Percentiles rank a stretch among this genome's conserved stretches.
These are phyloP conservation scores for Heimioporus sp. DNA, from an alignment of 768 basidiomycete species.

Conservation along the genomic window DNA sequence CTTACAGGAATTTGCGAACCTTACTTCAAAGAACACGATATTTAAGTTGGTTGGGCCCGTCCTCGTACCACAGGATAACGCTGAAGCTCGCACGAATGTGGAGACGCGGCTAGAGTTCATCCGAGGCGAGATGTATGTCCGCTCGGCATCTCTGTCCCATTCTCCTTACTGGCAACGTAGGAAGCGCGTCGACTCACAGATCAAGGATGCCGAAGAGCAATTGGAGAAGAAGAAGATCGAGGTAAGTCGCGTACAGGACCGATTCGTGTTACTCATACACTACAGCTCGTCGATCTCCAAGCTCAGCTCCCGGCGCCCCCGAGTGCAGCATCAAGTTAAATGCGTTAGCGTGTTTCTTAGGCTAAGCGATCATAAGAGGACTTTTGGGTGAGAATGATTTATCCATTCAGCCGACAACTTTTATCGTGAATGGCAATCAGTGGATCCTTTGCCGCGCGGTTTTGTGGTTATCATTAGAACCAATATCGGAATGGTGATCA, in stretches of 20 bases:
- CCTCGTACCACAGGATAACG: slow-evolving; percentile 84
- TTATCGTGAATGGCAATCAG: neutral
- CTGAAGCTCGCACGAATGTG: slow-evolving; percentile 84
- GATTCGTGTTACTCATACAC: slow-evolving; percentile 13
- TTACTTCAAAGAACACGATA: slow-evolving; percentile 75
- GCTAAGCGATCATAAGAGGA: neutral
- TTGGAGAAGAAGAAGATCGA: slow-evolving; percentile 82
- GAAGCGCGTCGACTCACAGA: slow-evolving; percentile 76
- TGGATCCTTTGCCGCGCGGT: too few relatives aligned
- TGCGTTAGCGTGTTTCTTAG: neutral
- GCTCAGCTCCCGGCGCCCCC: slow-evolving; percentile 47
- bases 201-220: slow-evolving; percentile 75
- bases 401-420: neutral
- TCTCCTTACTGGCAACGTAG: slow-evolving; percentile 33
- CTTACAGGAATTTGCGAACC: slow-evolving; percentile 72
- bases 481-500: too few relatives aligned
- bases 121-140: slow-evolving; percentile 74
- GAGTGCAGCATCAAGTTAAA: slow-evolving; percentile 7
- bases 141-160: neutral
- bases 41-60: slow-evolving; percentile 93
- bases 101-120: slow-evolving; percentile 91
- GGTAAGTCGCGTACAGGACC: slow-evolving; percentile 38
- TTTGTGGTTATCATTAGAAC: too few relatives aligned
- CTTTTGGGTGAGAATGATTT: neutral
- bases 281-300: slow-evolving; percentile 67